These are phyloP conservation scores for Chalciporus piperatus DNA, from an alignment of 768 basidiomycete species.

Conservation along the genomic window DNA sequence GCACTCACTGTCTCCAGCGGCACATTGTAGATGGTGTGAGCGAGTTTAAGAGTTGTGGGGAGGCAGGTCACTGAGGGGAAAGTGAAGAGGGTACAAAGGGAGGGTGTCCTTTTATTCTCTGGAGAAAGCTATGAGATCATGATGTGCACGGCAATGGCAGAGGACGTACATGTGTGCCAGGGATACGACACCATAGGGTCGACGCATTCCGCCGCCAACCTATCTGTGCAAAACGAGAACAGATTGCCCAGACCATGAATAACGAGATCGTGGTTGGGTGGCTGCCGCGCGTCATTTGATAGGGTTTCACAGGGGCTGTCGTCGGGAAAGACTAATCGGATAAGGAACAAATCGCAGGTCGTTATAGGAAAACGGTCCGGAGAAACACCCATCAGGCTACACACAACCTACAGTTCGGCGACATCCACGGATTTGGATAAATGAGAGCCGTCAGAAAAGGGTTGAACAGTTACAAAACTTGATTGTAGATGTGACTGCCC, in stretches of 20 bases:
- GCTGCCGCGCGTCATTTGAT: slow-evolving; percentile 35
- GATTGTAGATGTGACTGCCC: slow-evolving; percentile 26
- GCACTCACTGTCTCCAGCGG: slow-evolving; percentile 51
- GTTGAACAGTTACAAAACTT: slow-evolving; percentile 26
- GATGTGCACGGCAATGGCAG: slow-evolving; percentile 13
- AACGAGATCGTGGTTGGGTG: slow-evolving; percentile 20
- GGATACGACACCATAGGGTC: slow-evolving; percentile 19
- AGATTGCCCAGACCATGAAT: slow-evolving; percentile 26
- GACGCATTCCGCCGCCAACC: slow-evolving; percentile 17
- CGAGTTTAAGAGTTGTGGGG: neutral
- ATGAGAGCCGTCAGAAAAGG: slow-evolving; percentile 27
- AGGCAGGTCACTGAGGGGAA: slow-evolving; percentile 6
- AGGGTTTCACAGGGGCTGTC: slow-evolving; percentile 34
- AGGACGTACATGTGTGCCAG: slow-evolving; percentile 20
- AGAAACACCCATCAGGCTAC: slow-evolving; percentile 20
- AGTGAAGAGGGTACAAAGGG: neutral
- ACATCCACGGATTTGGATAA: slow-evolving; percentile 28
- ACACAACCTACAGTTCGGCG: slow-evolving; percentile 19
- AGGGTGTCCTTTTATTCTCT: slow-evolving; percentile 28
- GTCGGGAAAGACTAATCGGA: slow-evolving; percentile 37
- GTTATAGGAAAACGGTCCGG: slow-evolving; percentile 16
- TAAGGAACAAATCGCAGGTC: slow-evolving; percentile 21
- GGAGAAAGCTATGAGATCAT: slow-evolving; percentile 26
- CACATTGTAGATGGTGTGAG: slow-evolving; percentile 40
- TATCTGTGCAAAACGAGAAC: slow-evolving; percentile 26